A percentile compares a stretch with the other conserved stretches of the same genome.
These are phyloP conservation scores for Mycena pura DNA, from an alignment of 768 basidiomycete species.

Conservation along the genomic window DNA sequence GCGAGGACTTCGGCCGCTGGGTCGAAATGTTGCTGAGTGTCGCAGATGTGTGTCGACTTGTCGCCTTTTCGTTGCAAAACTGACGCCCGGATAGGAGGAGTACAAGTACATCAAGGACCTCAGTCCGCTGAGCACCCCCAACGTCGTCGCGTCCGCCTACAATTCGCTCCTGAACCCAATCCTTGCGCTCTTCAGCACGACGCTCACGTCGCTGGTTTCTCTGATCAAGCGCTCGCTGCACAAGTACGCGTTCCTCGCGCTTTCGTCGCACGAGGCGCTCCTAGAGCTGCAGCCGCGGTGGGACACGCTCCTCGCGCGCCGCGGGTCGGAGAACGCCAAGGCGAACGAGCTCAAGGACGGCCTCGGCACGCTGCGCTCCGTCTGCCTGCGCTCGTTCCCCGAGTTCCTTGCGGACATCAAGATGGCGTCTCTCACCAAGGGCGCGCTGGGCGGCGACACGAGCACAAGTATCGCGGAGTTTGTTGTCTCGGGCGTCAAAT, in stretches of 20 bases:
- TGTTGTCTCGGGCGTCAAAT: slow-evolving; percentile 63
- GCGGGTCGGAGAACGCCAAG: slow-evolving; percentile 50
- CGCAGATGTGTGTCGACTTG: slow-evolving; percentile 58
- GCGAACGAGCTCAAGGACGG: slow-evolving; percentile 79
- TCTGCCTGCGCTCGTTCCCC: slow-evolving; percentile 84
- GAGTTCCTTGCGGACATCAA: slow-evolving; percentile 85
- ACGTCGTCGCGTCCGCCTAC: slow-evolving; percentile 64
- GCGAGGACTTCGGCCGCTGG: slow-evolving; percentile 77
- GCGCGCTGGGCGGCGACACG: slow-evolving; percentile 53
- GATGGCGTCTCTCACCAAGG: slow-evolving; percentile 58
- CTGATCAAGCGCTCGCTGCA: slow-evolving; percentile 81
- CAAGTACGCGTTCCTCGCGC: slow-evolving; percentile 80
- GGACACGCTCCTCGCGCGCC: slow-evolving; percentile 67
- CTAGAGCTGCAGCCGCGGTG: slow-evolving; percentile 64
- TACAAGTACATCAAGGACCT: slow-evolving; percentile 66
- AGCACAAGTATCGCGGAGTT: slow-evolving; percentile 72
- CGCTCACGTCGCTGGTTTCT: slow-evolving; percentile 64
- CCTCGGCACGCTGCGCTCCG: slow-evolving; percentile 63
- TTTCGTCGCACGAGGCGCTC: slow-evolving; percentile 70
- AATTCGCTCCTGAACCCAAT: slow-evolving; percentile 69
- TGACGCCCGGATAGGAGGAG: slow-evolving; percentile 57
- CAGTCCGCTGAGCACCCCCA: slow-evolving; percentile 60
- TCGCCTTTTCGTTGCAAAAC: background rate
- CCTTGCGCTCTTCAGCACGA: slow-evolving; percentile 67
- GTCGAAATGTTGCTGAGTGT: slow-evolving; percentile 68